A percentile compares a stretch with the other conserved stretches of the same genome.
Conservation (phyloP, 1,284 basidiomycete species). For the Cutaneotrichosporon cutaneum region DNA sequence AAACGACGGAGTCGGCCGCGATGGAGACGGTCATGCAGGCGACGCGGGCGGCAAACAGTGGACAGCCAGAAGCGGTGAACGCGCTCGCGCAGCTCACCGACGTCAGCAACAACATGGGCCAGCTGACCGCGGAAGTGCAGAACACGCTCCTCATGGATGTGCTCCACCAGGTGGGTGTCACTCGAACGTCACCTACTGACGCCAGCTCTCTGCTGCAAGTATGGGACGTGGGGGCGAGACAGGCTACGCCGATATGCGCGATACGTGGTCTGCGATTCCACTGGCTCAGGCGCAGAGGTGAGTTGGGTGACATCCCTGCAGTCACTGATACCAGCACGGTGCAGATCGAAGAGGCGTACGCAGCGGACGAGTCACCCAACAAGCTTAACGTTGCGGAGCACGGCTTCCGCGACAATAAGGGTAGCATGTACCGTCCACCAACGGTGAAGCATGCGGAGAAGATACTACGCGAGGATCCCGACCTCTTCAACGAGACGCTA, state of each 20-base stretch:
- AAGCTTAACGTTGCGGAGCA: slow-evolving; percentile 93
- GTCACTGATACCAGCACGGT: slow-evolving; percentile 23
- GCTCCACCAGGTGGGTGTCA: slow-evolving; percentile 31
- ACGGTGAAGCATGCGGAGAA: slow-evolving; percentile 75
- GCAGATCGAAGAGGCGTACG: slow-evolving; percentile 64
- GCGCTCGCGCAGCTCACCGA: slow-evolving; percentile 43
- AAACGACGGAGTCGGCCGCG: slow-evolving; percentile 40
- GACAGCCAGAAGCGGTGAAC: slow-evolving; percentile 42
- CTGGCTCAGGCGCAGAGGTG: slow-evolving; percentile 34
- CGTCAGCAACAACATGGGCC: slow-evolving; percentile 32
- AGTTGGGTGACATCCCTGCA: slow-evolving; percentile 15
- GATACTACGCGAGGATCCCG: slow-evolving; percentile 33
- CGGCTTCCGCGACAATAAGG: slow-evolving; percentile 81
- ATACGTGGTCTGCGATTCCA: slow-evolving; percentile 43
- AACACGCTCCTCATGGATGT: slow-evolving; percentile 47
- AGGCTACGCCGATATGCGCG: slow-evolving; percentile 25
- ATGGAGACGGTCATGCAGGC: slow-evolving; percentile 48
- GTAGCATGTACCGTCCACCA: slow-evolving; percentile 87
- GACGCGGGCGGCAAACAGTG: slow-evolving; percentile 43
- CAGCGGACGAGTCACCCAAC: slow-evolving; percentile 71
- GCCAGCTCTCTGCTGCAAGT: slow-evolving; percentile 39
- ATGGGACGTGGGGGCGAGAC: slow-evolving; percentile 26
- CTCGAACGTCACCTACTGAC: background rate
- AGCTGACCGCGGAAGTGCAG: slow-evolving; percentile 41
- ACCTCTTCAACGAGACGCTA: slow-evolving; percentile 35